A percentile compares a stretch with the other conserved stretches of the same genome.
These are phyloP conservation scores for Mixia osmundae DNA, from an alignment of 1,284 basidiomycete genomes.

Conservation along the genomic window DNA sequence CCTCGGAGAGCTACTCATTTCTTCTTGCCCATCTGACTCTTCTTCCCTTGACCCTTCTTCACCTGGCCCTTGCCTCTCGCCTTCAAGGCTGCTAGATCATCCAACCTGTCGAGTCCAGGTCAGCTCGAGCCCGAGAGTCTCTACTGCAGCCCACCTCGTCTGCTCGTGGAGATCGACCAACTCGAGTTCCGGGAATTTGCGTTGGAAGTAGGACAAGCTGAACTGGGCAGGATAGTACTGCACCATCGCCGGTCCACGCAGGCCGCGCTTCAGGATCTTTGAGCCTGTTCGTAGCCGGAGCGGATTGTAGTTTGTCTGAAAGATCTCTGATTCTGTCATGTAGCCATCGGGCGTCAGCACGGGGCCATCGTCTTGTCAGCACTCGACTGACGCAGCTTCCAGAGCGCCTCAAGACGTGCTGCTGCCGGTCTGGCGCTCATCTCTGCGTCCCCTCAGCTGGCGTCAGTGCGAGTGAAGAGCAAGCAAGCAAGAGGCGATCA, in stretches of 20 bases:
- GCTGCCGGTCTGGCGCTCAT: too few relatives aligned
- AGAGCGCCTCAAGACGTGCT: too few relatives aligned
- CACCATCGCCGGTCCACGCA: slow-evolving; percentile 52
- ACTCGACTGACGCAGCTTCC: too few relatives aligned
- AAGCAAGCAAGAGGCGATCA: too few relatives aligned
- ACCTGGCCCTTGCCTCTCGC: slow-evolving; percentile 7
- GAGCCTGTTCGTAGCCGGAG: slow-evolving; percentile 49
- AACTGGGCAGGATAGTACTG: slow-evolving; percentile 34
- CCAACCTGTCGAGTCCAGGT: slow-evolving; percentile 2
- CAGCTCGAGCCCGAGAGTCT: background rate
- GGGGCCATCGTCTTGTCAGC: too few relatives aligned
- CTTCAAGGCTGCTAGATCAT: slow-evolving; percentile 2
- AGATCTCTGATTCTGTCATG: slow-evolving; percentile 38
- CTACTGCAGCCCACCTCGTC: slow-evolving; percentile 4
- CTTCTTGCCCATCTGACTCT: too few relatives aligned
- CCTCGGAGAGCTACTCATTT: too few relatives aligned
- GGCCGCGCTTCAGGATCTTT: slow-evolving; percentile 50
- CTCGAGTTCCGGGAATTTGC: slow-evolving; percentile 3
- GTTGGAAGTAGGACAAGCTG: slow-evolving; percentile 2
- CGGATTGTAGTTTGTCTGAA: slow-evolving; percentile 65
- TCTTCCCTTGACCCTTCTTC: slow-evolving; percentile 3
- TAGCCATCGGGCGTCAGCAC: too few relatives aligned
- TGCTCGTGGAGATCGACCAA: slow-evolving; percentile 4
- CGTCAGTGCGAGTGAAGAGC: too few relatives aligned
- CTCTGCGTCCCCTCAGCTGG: too few relatives aligned